Base-by-base conservation (phyloP, 2,329 filamentous ascomycete species). In the Sarocladium brachiariae region DNA sequence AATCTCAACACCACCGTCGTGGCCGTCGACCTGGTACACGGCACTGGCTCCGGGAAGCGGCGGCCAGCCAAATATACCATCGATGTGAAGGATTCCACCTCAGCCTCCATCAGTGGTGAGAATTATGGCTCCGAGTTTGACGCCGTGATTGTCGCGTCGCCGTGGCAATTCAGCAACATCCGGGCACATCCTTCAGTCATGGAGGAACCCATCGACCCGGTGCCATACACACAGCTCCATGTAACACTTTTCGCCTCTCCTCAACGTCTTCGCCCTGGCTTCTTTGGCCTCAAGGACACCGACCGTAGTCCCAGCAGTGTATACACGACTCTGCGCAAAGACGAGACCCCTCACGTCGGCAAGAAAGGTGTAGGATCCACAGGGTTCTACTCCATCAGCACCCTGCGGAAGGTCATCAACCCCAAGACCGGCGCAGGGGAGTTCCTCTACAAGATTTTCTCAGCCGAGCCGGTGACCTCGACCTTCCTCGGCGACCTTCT, bases 221-320 rank as follows among this genome's bases (percentile, higher is more conserved):
- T 96, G n/a, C 87, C 89, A 0, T 99, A 96, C 64, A 87, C 89
- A 2, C 78, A 80, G 45, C 77, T 97, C 0, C 86, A 97, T 61
- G 92, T 96, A 49, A 97, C 92, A 0, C 79, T 97, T 1, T 92
- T 99, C 60, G 76, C 91, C 0, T 88, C 89, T 0, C 83, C 88
- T 0, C 80, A 83, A 58, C 75, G 70, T n/a, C 76, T 95, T n/a
- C 83, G 80, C 18, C 77, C 86, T 0, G 65, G 65, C 2, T 90
- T 83, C 63, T 97, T 97, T 72, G 80, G 81, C 51, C 73, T 95
- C 2, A 61, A 73, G 2, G 63, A 75, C 0, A 75, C 69, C n/a
- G 68, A 72, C 25, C 64, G 71, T 14, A 80, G 86, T 0, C 93
- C 93, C 0, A 81, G 81, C 53, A 82, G 80, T 18, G 78, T 99